Conservation (phyloP, 768 basidiomycete genomes). For the Mycena polygramma region DNA sequence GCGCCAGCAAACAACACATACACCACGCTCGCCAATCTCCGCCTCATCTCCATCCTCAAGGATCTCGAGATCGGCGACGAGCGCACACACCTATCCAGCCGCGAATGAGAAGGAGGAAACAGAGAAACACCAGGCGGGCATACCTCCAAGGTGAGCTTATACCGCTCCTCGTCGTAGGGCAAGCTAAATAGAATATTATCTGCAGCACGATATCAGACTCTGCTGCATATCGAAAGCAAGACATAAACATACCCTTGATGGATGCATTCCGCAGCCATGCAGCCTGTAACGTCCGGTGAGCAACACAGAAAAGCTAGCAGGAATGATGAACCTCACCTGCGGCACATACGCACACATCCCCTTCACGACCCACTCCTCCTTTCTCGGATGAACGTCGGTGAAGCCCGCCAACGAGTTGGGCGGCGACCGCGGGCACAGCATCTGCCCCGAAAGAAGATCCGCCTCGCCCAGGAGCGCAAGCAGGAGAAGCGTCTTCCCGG, state of each 20-base stretch:
- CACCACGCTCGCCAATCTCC: conserved; percentile 90
- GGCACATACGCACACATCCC: conserved; percentile 92
- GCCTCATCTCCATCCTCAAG: conserved; percentile 91
- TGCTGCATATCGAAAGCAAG: neutral
- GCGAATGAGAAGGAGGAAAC: conserved; percentile 43
- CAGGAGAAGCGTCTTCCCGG: conserved; percentile 90
- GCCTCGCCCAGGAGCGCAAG: conserved; percentile 89
- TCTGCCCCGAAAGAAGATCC: conserved; percentile 84
- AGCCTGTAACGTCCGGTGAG: conserved; percentile 44
- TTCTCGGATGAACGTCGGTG: conserved; percentile 51
- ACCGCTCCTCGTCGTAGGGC: conserved; percentile 80
- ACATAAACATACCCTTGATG: conserved; percentile 57
- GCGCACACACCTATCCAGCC: conserved; percentile 68
- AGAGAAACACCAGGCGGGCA: conserved; percentile 48
- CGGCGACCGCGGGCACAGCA: conserved; percentile 87
- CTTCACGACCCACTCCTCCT: conserved; percentile 81
- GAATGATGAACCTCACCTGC: conserved; percentile 57
- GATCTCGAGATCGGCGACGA: conserved; percentile 82
- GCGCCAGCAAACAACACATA: conserved; percentile 46
- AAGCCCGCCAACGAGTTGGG: conserved; percentile 82
- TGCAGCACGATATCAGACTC: conserved; percentile 29
- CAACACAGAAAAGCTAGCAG: conserved; percentile 50
- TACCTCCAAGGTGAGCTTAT: conserved; percentile 82
- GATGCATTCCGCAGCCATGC: conserved; percentile 84
- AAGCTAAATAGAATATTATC: conserved; percentile 85